These are phyloP conservation scores for Mycena rebaudengoi DNA, from an alignment of 768 basidiomycete species.

Conservation along the genomic window DNA sequence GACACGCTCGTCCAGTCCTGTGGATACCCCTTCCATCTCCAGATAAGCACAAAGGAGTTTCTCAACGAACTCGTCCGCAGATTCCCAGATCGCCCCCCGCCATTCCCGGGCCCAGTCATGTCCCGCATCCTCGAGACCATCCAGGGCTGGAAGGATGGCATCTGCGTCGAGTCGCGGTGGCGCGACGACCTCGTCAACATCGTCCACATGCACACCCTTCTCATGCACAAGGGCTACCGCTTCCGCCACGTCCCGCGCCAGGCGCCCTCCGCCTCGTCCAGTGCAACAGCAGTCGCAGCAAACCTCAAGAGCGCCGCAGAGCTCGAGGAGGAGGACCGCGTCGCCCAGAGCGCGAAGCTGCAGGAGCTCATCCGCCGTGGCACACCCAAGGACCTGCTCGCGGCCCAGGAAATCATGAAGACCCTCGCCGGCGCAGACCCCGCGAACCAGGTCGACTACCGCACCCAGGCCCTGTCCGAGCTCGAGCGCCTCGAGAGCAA, in stretches of 20 bases:
- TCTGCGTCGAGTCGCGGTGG: slow-evolving; percentile 89
- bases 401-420: slow-evolving; percentile 98
- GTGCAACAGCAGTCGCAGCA: slow-evolving; percentile 42
- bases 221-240: slow-evolving; percentile 93
- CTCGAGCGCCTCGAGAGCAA: slow-evolving; percentile 95
- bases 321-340: slow-evolving; percentile 93
- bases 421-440: slow-evolving; percentile 93
- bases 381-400: slow-evolving; percentile 93
- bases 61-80: slow-evolving; percentile 97
- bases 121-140: slow-evolving; percentile 92
- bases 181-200: slow-evolving; percentile 98
- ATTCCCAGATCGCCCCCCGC: slow-evolving; percentile 97
- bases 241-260: slow-evolving; percentile 64
- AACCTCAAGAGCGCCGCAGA: slow-evolving; percentile 95
- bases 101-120: slow-evolving; percentile 96
- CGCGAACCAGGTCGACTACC: slow-evolving; percentile 93
- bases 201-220: slow-evolving; percentile 93
- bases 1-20: slow-evolving; percentile 94
- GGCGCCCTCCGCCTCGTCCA: slow-evolving; percentile 37
- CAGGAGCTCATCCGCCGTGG: slow-evolving; percentile 97
- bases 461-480: slow-evolving; percentile 86
- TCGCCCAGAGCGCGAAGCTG: slow-evolving; percentile 96
- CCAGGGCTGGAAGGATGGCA: slow-evolving; percentile 92
- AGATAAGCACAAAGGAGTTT: slow-evolving; percentile 97
- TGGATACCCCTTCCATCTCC: slow-evolving; percentile 97